Percentiles rank a stretch among this genome's conserved stretches.
These are phyloP conservation scores for Tilletia setariae DNA, from an alignment of 1,284 basidiomycete genomes.

Conservation along the genomic window DNA sequence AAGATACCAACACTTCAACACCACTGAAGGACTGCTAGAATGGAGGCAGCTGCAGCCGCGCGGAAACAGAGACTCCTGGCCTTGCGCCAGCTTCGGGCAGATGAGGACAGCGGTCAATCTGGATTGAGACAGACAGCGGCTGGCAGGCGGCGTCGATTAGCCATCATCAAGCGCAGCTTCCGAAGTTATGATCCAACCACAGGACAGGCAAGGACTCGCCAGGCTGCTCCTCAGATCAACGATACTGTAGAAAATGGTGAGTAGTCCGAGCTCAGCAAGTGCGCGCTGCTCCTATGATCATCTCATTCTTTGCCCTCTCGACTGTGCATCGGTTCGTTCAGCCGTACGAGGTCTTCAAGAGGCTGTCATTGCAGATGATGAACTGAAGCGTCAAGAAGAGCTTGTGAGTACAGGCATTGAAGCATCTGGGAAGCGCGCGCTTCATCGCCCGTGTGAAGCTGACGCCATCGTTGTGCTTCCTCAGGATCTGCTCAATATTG, in stretches of 20 bases:
- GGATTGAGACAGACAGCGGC: not conserved
- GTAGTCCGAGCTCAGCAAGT: too few relatives aligned
- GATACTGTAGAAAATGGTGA: conserved; percentile 79
- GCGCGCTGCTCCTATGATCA: not conserved
- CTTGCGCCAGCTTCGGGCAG: conserved; percentile 71
- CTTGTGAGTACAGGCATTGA: conserved; percentile 63
- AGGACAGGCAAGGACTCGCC: conserved; percentile 49
- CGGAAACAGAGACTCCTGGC: conserved; percentile 79
- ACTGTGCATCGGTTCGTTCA: not conserved
- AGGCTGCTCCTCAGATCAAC: conserved; percentile 63
- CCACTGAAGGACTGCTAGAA: too few relatives aligned
- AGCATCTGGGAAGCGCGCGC: not conserved
- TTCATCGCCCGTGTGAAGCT: not conserved
- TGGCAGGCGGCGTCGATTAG: too few relatives aligned
- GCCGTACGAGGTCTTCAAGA: conserved; percentile 75
- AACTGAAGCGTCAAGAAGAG: conserved; percentile 76
- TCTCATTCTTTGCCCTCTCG: too few relatives aligned
- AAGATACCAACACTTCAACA: not conserved
- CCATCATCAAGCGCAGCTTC: conserved; percentile 45
- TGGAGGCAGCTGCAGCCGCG: conserved; percentile 77
- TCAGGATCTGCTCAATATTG: conserved; percentile 92
- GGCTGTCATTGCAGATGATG: conserved; percentile 77
- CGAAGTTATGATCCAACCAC: conserved; percentile 53
- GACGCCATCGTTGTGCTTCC: not conserved
- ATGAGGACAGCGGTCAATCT: conserved; percentile 27